Conservation (phyloP, 1,284 basidiomycete species). For the Tilletia indica region DNA sequence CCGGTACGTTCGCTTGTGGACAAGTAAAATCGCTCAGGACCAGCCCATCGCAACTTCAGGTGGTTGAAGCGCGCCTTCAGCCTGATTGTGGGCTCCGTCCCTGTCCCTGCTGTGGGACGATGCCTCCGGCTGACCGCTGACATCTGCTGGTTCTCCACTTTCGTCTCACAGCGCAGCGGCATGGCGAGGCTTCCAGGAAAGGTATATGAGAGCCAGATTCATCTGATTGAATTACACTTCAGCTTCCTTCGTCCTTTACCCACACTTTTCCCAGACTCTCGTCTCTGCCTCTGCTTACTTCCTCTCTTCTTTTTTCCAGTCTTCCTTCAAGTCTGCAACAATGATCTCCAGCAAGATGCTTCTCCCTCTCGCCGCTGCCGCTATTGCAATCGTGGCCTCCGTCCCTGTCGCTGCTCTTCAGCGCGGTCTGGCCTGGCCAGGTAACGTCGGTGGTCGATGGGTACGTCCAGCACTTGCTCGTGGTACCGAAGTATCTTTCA, state of each 20-base stretch:
- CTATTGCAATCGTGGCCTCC: slow-evolving; percentile 5
- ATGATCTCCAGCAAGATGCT: not conserved
- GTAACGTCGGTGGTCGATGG: slow-evolving; percentile 5
- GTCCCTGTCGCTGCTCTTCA: not conserved
- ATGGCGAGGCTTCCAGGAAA: not conserved
- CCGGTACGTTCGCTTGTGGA: too few relatives aligned
- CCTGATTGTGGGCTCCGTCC: too few relatives aligned
- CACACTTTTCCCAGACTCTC: not conserved
- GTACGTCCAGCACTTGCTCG: not conserved
- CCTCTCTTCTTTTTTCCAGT: not conserved
- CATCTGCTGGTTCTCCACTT: too few relatives aligned
- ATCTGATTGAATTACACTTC: not conserved
- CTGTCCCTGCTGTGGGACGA: too few relatives aligned
- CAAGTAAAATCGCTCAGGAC: too few relatives aligned
- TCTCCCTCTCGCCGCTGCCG: slow-evolving; percentile 10
- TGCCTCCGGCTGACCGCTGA: too few relatives aligned
- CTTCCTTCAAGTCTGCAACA: not conserved
- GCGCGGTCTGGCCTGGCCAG: slow-evolving; percentile 13
- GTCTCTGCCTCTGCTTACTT: not conserved
- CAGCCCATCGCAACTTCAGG: too few relatives aligned
- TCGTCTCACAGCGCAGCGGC: too few relatives aligned
- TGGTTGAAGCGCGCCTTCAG: too few relatives aligned
- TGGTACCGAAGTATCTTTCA: not conserved
- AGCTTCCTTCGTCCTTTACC: too few relatives aligned
- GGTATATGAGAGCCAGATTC: slow-evolving; percentile 1